Base-by-base conservation (phyloP, 176 grass and related monocot species). In the Triticum monococcum region DNA sequence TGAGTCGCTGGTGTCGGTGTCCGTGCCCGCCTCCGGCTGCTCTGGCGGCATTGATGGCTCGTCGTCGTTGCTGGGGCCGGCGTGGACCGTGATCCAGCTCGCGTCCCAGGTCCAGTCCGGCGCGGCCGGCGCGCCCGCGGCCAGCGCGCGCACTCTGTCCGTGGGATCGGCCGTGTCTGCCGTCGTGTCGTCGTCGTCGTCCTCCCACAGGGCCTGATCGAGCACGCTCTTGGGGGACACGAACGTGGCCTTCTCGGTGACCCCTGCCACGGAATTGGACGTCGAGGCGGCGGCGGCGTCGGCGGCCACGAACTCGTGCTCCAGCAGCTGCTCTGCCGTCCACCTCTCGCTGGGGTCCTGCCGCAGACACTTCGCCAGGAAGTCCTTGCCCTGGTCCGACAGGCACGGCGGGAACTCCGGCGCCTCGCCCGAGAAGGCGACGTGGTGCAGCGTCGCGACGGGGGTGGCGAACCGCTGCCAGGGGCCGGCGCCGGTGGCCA, bases 211-310 rank as follows among this genome's bases (percentile, higher is more conserved):
- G 32, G 28, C 38, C 33, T 90, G 89, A 9, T 90, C 84, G 14
- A 90, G 84, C 11, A 83, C 81, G 74, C 89, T 83, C 89, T 90
- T 90, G 3, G 89, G 84, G 20, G 89, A 90, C 6, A 86, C 74
- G 23, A 82, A 87, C 8, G 32, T 30, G 0, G 12, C 72, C 41
- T 76, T 83, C 0, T 13, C 12, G 12, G 12, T 1, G 43, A 59
- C 17, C 1, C 4, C 75, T 24, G 23, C 17, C 23, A 4, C 9
- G 1, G 79, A 57, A 69, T 14, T 32, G 16, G 30, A 56, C 26
- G 43, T 1, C 18, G 7, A 1, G 24, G 7, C 48, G 1, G 1
- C 48, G 1, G 1, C 20, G 2, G 20, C 33, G 64, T 22, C 28
- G n/a, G 13, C 25, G 7, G 66, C 68, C 28, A 90, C 54, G 84